Conservation (phyloP, 768 basidiomycete species). For the Cyathus striatus region DNA sequence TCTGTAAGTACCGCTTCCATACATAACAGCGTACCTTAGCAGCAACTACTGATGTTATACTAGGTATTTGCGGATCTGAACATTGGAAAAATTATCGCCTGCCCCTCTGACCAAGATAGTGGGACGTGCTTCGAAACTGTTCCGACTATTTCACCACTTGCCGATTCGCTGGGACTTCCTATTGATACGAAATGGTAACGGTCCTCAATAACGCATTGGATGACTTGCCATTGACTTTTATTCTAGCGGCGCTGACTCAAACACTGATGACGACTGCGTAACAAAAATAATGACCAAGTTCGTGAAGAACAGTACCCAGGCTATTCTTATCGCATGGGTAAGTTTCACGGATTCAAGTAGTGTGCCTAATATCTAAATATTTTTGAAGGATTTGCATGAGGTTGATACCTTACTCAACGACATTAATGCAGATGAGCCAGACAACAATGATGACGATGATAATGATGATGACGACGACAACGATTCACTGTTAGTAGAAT, state of each 20-base stretch:
- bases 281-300: constrained; percentile 13
- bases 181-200: constrained; percentile 15
- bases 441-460: constrained; percentile 9
- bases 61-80: constrained; percentile 11
- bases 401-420: constrained; percentile 15
- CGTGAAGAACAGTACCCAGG: constrained; percentile 14
- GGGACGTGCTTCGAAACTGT: constrained; percentile 13
- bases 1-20: constrained; percentile 6
- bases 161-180: constrained; percentile 12
- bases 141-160: constrained; percentile 14
- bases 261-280: constrained; percentile 18
- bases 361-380: neutral
- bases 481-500: neutral
- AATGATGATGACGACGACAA: constrained; percentile 12
- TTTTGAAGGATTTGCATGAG: constrained; percentile 9
- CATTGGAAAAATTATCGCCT: constrained; percentile 16
- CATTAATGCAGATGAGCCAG: constrained; percentile 12
- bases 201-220: too few relatives aligned
- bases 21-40: neutral
- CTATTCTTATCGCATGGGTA: constrained; percentile 18
- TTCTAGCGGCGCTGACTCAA: constrained; percentile 13
- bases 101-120: constrained; percentile 15
- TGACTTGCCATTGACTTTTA: neutral
- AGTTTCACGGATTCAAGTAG: neutral
- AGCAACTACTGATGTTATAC: neutral